Base-by-base conservation (phyloP, 2,329 filamentous ascomycete genomes). In the Epichloe elymi region DNA sequence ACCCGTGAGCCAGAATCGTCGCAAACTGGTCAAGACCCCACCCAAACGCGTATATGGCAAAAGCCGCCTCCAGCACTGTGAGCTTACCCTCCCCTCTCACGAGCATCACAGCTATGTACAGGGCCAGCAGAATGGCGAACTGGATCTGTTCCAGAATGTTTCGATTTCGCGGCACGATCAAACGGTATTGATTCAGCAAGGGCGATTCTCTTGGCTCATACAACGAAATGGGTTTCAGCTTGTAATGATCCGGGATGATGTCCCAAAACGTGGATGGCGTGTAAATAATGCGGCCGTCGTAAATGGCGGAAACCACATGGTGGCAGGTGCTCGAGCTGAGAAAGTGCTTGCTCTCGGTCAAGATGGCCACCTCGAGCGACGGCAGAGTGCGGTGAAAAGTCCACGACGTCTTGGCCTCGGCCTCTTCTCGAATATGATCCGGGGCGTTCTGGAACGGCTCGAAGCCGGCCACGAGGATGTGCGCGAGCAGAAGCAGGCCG, bases 381-480 rank as follows among this genome's bases (percentile, higher is more conserved):
- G 86, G 88, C 51, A 91, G 67, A 49, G 83, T 86, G 56, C 80
- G 70, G 53, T 74, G 67, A 52, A 74, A 68, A 37, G 68, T 70
- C 69, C 72, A 76, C 2, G 71, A 67, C 14, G 68, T 67, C 39
- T 70, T 72, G 23, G 70, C 64, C 55, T 75, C 71, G 33, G 77
- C 79, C 57, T 85, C 74, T 15, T 73, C 70, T 37, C 79, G 74
- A 40, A 90, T 75, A 51, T 85, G 76, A 1, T 74, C 69, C 0
- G 88, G 88, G 0, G 86, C 86, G 57, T 87, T 87, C 66, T 93
- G 87, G 59, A 93, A 93, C 1, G 88, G 87, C 59, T 89, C 84
- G 59, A 94, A 93, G 14, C 86, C 85, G 15, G 86, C 85, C 14
- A 94, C 85, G 19, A 93, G 76, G 35, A 93, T 84, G 58, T 90